Evolutionary conservation across 768 basidiomycete genomes (phyloP).

Genomic region (Tylopilus vinaceipallidus): DNA sequence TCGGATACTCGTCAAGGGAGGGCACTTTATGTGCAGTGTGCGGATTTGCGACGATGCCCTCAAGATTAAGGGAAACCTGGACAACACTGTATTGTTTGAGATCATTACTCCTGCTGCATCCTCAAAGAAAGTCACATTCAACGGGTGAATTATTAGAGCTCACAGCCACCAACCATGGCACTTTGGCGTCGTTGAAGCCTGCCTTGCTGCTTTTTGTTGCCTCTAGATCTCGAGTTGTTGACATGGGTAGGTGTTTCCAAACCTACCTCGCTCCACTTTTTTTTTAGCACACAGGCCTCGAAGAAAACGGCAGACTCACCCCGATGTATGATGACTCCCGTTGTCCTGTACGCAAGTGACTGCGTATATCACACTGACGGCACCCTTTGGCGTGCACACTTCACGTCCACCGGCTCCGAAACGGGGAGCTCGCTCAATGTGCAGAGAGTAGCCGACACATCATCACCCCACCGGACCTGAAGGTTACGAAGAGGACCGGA

Average conservation of each 20-base stretch:
- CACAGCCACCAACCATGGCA: conserved; percentile 41
- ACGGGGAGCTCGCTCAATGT: conserved; percentile 41
- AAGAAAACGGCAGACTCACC: conserved; percentile 25
- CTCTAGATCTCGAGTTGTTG: conserved; percentile 20
- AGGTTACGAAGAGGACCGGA: conserved; percentile 48
- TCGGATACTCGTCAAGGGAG: conserved; percentile 49
- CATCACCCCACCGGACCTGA: conserved; percentile 54
- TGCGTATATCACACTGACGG: conserved; percentile 53
- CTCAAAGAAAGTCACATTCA: conserved; percentile 43
- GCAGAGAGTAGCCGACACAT: conserved; percentile 43
- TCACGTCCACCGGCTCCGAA: conserved; percentile 45
- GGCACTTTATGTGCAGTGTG: conserved; percentile 45
- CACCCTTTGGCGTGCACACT: conserved; percentile 51
- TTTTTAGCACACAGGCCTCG: not conserved
- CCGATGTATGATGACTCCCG: conserved; percentile 41
- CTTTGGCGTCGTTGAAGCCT: conserved; percentile 28
- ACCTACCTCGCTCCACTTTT: not conserved
- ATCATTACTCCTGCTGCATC: conserved; percentile 43
- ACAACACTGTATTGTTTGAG: conserved; percentile 42
- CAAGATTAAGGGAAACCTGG: conserved; percentile 44
- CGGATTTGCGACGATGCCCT: conserved; percentile 36
- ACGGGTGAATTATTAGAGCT: conserved; percentile 36
- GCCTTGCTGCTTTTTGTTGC: conserved; percentile 12
- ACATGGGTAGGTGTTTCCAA: conserved; percentile 13
- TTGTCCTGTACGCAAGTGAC: conserved; percentile 47